Evolutionary conservation across 805 yeast species (phyloP).

Genomic region (Candida chilensis): DNA sequence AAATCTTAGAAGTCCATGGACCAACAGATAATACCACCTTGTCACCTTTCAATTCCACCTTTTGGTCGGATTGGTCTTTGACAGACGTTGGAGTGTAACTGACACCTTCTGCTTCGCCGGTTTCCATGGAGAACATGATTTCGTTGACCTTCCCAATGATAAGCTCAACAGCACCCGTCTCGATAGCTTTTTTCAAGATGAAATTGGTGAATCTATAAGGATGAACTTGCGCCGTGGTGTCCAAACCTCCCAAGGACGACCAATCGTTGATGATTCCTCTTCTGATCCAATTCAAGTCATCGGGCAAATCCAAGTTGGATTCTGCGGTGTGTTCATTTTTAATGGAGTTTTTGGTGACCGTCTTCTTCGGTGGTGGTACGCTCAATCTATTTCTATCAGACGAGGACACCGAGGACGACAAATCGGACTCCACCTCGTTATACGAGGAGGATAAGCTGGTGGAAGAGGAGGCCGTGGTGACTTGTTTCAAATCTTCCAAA

Average conservation of each 20-base stretch:
- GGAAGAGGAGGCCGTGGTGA: constrained; percentile 1
- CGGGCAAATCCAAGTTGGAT: constrained; percentile 31
- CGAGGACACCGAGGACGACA: too few relatives aligned
- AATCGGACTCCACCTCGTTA: neutral
- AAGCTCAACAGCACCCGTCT: constrained; percentile 74
- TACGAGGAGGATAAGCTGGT: neutral
- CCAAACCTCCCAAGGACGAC: constrained; percentile 74
- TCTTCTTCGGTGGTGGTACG: constrained; percentile 22
- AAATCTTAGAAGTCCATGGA: constrained; percentile 90
- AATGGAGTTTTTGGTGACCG: constrained; percentile 22
- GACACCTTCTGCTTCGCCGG: constrained; percentile 67
- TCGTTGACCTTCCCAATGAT: constrained; percentile 78
- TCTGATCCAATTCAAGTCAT: constrained; percentile 70
- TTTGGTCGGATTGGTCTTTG: constrained; percentile 19
- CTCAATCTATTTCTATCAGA: too few relatives aligned
- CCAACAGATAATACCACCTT: constrained; percentile 84
- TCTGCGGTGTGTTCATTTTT: constrained; percentile 9
- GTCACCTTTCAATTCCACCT: constrained; percentile 51
- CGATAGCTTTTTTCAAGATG: constrained; percentile 70
- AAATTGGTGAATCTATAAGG: constrained; percentile 91
- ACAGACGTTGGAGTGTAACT: constrained; percentile 41
- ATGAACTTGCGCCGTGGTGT: constrained; percentile 93
- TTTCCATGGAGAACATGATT: constrained; percentile 48
- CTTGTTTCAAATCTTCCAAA: too few relatives aligned
- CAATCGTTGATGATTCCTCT: constrained; percentile 57